A percentile compares a stretch with the other conserved stretches of the same genome.
phyloP scores from a whole-genome alignment of 352 stramenopile species.

The Phytophthora rubi region DNA sequence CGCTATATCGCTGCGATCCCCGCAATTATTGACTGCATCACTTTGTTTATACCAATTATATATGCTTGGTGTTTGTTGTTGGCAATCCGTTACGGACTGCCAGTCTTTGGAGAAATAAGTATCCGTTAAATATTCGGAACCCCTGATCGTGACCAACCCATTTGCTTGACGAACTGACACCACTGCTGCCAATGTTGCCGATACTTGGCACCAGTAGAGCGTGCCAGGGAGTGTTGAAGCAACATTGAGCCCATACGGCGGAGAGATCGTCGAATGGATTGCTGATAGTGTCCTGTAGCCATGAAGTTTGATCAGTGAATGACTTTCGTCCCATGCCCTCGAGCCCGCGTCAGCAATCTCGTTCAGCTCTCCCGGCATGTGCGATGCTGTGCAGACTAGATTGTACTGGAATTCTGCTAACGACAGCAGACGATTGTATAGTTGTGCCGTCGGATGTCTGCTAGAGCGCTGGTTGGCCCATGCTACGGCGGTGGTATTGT shows the following conservation, averaged over 20 bases:
- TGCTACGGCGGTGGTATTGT: neutral
- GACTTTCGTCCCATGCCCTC: neutral
- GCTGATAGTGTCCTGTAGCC: neutral
- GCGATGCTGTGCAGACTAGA: neutral
- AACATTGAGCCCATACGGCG: neutral
- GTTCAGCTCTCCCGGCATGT: neutral
- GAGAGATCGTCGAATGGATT: neutral
- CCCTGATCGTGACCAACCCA: neutral
- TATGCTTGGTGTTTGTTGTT: no score
- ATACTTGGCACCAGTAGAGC: neutral
- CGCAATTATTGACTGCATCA: no score
- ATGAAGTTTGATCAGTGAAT: neutral
- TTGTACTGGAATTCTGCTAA: neutral
- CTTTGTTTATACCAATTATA: no score
- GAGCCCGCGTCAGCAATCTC: neutral
- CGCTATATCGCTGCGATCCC: no score
- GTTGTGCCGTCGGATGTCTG: neutral
- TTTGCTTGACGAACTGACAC: neutral
- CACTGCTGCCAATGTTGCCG: neutral
- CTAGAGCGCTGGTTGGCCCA: neutral
- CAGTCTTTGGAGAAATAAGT: no score
- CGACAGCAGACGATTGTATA: neutral
- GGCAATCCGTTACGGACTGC: no score
- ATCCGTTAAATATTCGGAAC: no score
- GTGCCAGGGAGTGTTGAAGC: neutral